Base-by-base conservation (phyloP, 2,329 filamentous ascomycete genomes). In the Trichoderma harzianum region DNA sequence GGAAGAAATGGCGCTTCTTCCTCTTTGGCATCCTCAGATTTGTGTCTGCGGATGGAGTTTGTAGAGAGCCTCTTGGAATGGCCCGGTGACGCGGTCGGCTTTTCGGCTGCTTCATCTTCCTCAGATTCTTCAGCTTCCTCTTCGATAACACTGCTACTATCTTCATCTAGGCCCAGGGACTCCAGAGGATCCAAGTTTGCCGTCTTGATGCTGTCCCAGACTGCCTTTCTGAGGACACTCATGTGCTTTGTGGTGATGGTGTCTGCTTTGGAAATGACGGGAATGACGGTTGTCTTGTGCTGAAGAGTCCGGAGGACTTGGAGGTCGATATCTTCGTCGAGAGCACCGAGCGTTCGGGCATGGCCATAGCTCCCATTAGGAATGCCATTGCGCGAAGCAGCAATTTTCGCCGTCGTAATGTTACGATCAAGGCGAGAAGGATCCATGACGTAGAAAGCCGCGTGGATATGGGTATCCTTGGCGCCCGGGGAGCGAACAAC, bases 401-500 rank as follows among this genome's bases (percentile, higher is more conserved):
- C 53, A 10, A 80, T 77, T 10, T 87, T 87, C 24, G 89, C 88
- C 2, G 89, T 86, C 28, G 91, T 88, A 72, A 97, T 90, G 77
- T 95, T 98, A 76, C 90, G 87, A 78, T 97, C 95, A 28, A 99
- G 89, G 60, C 93, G 91, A 67, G 90, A 86, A 1, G 96, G 96
- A 80, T 99, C 96, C 69, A 99, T 89, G 70, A 99, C 85, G 70
- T 98, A 87, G 83, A 99, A 97, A 69, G 94, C 94, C 76, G 94
- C 97, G 80, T 99, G 96, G 75, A 99, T 97, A 81, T 99, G 96
- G 65, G 95, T 98, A 84, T 99, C 96, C 80, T 94, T 93, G 75
- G 93, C 92, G 70, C 95, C 95, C 30, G 96, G 95, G 68, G 95
- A 94, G 77, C 96, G 92, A 74, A 98, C 87, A 61, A 99, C 95